phyloP scores from a whole-genome alignment of 2,329 filamentous ascomycete species.

The Trichoderma atrobrunneum region DNA sequence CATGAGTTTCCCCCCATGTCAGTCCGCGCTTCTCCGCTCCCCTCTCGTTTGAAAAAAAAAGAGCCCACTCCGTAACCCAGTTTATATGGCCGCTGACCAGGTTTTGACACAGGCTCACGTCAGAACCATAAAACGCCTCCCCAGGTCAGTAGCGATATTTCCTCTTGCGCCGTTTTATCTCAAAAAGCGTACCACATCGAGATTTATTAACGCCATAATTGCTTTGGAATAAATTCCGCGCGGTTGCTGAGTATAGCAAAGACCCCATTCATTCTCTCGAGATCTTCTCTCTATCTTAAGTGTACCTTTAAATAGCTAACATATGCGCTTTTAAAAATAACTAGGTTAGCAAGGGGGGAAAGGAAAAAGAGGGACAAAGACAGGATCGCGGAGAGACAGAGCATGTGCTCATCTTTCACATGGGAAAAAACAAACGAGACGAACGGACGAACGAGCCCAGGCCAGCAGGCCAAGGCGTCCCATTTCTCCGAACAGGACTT shows the following conservation, averaged over 20 bases:
- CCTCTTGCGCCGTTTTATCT: not conserved
- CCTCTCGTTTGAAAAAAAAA: not conserved
- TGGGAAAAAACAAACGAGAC: not conserved
- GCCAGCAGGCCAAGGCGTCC: not conserved
- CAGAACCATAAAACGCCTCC: slow-evolving; percentile 15
- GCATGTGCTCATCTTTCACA: not conserved
- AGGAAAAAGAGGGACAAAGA: not conserved
- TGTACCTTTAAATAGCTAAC: not conserved
- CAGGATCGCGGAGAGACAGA: not conserved
- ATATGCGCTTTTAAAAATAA: not conserved
- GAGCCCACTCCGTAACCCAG: not conserved
- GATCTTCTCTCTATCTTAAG: not conserved
- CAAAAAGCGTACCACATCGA: not conserved
- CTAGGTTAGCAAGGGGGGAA: not conserved
- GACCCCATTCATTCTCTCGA: not conserved
- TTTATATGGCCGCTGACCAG: slow-evolving; percentile 8
- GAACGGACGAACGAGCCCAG: not conserved
- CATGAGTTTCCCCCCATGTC: not conserved
- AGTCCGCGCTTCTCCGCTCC: not conserved
- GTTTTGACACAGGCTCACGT: slow-evolving; percentile 16
- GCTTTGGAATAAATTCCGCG: not conserved
- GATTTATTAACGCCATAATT: not conserved
- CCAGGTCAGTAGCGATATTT: not conserved
- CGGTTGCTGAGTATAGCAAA: not conserved
- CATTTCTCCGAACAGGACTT: not conserved